phyloP scores from a whole-genome alignment of 148 eudicot species.

The Camellia sinensis region DNA sequence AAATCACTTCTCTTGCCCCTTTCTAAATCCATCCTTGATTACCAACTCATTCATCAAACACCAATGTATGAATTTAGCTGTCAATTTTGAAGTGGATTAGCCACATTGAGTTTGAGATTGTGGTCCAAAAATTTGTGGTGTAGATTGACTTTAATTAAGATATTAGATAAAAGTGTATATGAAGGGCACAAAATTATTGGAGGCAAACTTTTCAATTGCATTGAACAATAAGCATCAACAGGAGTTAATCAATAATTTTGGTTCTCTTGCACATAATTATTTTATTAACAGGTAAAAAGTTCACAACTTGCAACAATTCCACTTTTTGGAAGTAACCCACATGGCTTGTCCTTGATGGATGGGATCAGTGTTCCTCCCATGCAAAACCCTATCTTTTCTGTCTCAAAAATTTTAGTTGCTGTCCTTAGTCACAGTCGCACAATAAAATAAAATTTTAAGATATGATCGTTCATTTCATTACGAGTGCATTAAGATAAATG shows the following conservation, averaged over 20 bases:
- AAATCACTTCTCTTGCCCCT: too few species aligned
- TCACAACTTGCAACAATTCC: constrained; percentile 23
- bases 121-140: background rate
- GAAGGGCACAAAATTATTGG: background rate
- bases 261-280: background rate
- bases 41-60: too few species aligned
- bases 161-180: background rate
- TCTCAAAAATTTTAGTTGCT: too few species aligned
- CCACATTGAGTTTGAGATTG: constrained; percentile 4
- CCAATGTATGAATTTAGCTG: background rate
- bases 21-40: too few species aligned
- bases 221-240: background rate
- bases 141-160: background rate
- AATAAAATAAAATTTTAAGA: too few species aligned
- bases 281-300: background rate
- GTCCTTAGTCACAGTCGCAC: too few species aligned
- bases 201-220: background rate
- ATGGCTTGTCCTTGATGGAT: constrained; percentile 24
- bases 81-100: background rate
- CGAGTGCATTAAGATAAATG: too few species aligned
- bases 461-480: too few species aligned
- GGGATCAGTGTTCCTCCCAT: constrained; percentile 6
- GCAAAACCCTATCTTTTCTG: background rate
- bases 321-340: constrained; percentile 30
- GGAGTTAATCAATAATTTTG: background rate